Conservation (phyloP, 2,329 filamentous ascomycete genomes). For the Penicillium digitatum region DNA sequence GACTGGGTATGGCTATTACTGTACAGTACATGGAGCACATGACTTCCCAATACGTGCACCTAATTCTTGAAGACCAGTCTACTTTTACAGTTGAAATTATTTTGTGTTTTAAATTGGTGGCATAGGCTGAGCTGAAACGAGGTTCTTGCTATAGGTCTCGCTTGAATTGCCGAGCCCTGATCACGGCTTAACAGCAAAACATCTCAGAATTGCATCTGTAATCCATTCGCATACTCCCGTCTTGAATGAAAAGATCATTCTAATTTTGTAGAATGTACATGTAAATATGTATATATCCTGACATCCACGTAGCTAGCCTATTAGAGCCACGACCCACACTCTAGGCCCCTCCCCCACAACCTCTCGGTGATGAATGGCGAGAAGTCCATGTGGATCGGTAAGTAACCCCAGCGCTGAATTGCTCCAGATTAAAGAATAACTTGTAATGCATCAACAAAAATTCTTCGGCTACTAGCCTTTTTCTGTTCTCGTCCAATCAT, state of each 20-base stretch:
- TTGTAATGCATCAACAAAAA: background rate
- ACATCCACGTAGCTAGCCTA: too few species aligned
- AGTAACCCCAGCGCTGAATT: background rate
- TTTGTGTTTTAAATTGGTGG: background rate
- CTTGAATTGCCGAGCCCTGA: background rate
- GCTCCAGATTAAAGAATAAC: background rate
- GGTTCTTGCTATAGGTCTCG: background rate
- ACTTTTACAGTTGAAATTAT: background rate
- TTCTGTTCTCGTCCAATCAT: background rate
- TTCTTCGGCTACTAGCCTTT: background rate
- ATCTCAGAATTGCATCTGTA: slow-evolving; percentile 1
- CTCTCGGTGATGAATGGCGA: too few species aligned
- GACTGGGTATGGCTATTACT: background rate
- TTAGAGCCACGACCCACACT: too few species aligned
- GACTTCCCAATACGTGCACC: background rate
- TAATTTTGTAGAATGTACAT: too few species aligned
- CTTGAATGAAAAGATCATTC: background rate
- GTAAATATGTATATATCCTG: too few species aligned
- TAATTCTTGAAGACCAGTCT: background rate
- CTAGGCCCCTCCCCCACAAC: too few species aligned
- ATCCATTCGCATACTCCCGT: slow-evolving; percentile 5
- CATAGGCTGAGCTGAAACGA: background rate
- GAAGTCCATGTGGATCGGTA: background rate
- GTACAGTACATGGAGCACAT: background rate
- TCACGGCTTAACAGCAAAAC: slow-evolving; percentile 6